Conservation (phyloP, 164 flowering plant genomes). For the Liquidambar formosana region DNA sequence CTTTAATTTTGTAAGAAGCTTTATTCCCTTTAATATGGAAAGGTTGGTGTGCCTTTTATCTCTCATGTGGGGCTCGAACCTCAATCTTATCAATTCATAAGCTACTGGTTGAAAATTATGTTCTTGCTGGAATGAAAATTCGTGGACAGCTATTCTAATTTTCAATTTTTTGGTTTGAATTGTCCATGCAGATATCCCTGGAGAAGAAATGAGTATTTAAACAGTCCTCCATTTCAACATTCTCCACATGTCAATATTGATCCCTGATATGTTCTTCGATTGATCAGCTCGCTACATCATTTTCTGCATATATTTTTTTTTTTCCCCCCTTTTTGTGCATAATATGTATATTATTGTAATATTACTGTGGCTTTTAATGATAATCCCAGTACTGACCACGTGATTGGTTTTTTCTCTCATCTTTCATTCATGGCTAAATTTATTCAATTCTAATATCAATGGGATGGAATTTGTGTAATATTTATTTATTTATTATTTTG, state of each 20-base stretch:
- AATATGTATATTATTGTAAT: not conserved
- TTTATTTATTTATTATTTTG: too few relatives aligned
- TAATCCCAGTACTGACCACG: not conserved
- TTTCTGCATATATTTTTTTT: not conserved
- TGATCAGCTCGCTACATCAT: not conserved
- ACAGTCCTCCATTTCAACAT: constrained; percentile 4
- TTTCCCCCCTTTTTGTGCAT: not conserved
- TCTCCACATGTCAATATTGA: not conserved
- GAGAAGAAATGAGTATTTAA: constrained; percentile 23
- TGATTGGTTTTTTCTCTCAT: not conserved
- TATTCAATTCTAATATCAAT: not conserved
- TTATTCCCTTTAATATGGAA: too few relatives aligned
- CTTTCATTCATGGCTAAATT: not conserved
- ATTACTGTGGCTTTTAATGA: not conserved
- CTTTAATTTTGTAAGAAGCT: too few relatives aligned
- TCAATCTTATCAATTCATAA: too few relatives aligned
- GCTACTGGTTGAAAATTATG: too few relatives aligned
- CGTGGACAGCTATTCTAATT: not conserved
- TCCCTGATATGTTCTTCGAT: constrained; percentile 6
- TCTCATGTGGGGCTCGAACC: too few relatives aligned
- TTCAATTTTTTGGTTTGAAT: not conserved
- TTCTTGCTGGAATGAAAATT: not conserved
- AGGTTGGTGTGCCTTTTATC: too few relatives aligned
- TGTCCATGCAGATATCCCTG: constrained; percentile 40
- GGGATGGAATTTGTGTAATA: not conserved